Evolutionary conservation across 2,329 filamentous ascomycete species (phyloP).

Genomic region (Fusarium devonianum): DNA sequence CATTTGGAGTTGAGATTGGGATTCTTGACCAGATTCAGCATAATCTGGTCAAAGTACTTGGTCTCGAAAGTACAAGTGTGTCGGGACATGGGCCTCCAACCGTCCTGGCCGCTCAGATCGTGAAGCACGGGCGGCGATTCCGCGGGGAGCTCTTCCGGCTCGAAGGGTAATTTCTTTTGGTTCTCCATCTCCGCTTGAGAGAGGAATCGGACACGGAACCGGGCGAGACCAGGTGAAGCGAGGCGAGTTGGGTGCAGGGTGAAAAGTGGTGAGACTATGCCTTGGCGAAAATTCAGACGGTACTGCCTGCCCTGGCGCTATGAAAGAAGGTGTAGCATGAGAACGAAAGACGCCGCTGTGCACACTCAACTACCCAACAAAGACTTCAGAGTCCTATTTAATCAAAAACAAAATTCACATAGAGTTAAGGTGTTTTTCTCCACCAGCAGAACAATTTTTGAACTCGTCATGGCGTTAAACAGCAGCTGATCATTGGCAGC

Average conservation of each 20-base stretch:
- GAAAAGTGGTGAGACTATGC: constrained; percentile 14
- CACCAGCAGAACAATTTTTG: too few species aligned
- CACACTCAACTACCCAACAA: too few species aligned
- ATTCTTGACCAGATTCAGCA: constrained; percentile 78
- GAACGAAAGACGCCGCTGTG: too few species aligned
- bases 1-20: constrained; percentile 81
- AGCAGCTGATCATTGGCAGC: too few species aligned
- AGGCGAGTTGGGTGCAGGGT: neutral
- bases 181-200: constrained; percentile 24
- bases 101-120: constrained; percentile 31
- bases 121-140: constrained; percentile 40
- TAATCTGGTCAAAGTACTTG: constrained; percentile 69
- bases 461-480: too few species aligned
- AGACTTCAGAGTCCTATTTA: too few species aligned
- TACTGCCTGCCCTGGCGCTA: neutral
- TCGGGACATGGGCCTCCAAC: constrained; percentile 63
- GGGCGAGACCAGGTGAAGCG: constrained; percentile 2
- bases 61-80: constrained; percentile 69
- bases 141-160: constrained; percentile 42
- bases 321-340: too few species aligned
- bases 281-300: neutral
- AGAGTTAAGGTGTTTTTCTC: too few species aligned
- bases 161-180: constrained; percentile 37
- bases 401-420: too few species aligned
- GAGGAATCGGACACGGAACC: constrained; percentile 4